Base-by-base conservation (phyloP, 2,329 filamentous ascomycete species). In the Beauveria sp. region DNA sequence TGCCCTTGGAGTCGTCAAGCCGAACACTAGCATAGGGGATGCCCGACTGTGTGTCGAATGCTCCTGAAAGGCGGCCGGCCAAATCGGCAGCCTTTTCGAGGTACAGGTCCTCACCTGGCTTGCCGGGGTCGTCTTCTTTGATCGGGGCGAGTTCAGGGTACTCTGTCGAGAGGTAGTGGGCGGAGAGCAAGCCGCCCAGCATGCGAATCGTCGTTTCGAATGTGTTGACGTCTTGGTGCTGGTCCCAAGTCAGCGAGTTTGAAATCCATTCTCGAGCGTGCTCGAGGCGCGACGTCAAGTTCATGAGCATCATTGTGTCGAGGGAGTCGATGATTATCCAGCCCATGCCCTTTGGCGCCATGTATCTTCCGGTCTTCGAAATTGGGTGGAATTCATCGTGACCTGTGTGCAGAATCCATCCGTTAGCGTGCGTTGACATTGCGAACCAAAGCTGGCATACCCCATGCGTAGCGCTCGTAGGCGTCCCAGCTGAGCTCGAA, bases 171-270 rank as follows among this genome's bases (percentile, higher is more conserved):
- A 99, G 81, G 74, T 98, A 98, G 73, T 99, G 92, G 10, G 95
- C 95, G 1, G 93, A 93, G 40, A 99, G 80, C 48, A 99, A 80
- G 12, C 95, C 95, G 18, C 95, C 95, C 55, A 99, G 80, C 93
- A 98, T 98, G 58, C 95, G 89, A 69, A 98, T 98, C 0, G 93
- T 98, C 8, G 93, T 98, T 77, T 99, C 95, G 69, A 98, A 99
- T 0, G 92, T 97, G 74, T 92, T 98, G 61, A 99, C 93, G 72
- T 97, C 91, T 73, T 97, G 92, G 69, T 97, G 83, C 74, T 96
- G 91, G 64, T 97, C 88, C 76, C 96, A 98, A 12, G 87, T 88
- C 65, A 98, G 76, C 8, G 87, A 87, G 5, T 86, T 88, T 1
- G 90, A 82, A 53, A 99, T 86, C 95, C 95, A 99, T 71, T 96